Percentiles rank a stretch among this genome's conserved stretches.
These are phyloP conservation scores for Lithocarpus polystachyus DNA, from an alignment of 306 rosid genomes.

Conservation along the genomic window DNA sequence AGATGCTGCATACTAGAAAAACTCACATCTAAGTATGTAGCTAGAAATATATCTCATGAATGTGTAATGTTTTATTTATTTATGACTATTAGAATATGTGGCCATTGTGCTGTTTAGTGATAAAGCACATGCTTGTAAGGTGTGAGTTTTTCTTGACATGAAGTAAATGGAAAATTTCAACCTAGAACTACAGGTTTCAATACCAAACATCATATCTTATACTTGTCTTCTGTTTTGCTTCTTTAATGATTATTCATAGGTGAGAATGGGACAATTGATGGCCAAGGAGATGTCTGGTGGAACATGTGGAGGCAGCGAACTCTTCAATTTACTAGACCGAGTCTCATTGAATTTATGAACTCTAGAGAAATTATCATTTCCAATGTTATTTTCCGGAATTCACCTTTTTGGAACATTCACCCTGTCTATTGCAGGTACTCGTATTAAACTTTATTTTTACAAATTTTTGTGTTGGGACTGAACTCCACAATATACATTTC, in stretches of 20 bases:
- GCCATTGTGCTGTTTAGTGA: not conserved
- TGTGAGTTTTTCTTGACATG: not conserved
- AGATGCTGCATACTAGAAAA: slow-evolving; percentile 6
- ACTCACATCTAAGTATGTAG: not conserved
- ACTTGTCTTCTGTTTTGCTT: not conserved
- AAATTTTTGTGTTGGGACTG: not conserved
- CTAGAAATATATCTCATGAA: not conserved
- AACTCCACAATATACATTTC: not conserved
- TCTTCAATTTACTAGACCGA: slow-evolving; percentile 81
- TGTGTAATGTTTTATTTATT: not conserved
- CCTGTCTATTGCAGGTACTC: slow-evolving; percentile 91
- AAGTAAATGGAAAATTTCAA: not conserved
- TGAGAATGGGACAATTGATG: slow-evolving; percentile 91
- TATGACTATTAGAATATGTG: not conserved
- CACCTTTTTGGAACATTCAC: slow-evolving; percentile 97
- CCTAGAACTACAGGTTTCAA: not conserved
- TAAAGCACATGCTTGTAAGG: not conserved
- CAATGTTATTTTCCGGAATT: slow-evolving; percentile 68
- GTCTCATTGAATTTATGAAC: slow-evolving; percentile 74
- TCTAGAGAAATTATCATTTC: slow-evolving; percentile 71
- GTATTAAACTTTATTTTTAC: not conserved
- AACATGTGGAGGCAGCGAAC: slow-evolving; percentile 95
- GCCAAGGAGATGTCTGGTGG: slow-evolving; percentile 96
- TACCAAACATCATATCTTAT: not conserved
- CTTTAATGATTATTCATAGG: slow-evolving; percentile 26